Evolutionary conservation across 768 basidiomycete genomes (phyloP), one percentile per base, ranked within the genome.

Genomic region (Imleria badia): DNA sequence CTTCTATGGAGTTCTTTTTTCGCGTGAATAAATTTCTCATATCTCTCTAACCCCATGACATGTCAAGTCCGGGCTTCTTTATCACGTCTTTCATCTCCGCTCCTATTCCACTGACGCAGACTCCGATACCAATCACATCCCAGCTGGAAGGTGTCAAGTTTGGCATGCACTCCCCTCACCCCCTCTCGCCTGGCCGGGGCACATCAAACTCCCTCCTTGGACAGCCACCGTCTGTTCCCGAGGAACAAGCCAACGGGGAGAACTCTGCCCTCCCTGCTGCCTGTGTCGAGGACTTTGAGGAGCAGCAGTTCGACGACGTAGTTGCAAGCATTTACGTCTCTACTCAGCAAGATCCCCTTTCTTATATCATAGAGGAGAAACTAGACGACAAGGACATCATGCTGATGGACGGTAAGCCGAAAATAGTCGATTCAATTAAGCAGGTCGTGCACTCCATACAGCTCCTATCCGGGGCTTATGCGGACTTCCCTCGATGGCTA

Each of bases 381-480:
- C 57, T 88, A 12, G 81, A 85, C 53, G 81, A 82, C 23, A 77
- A 74, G 46, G 73, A 76, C 9, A 65, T 71, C 45, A 58, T 77
- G 53, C 62, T 86, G 22, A 85, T 87, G 82, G 82, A 85, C 46
- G 81, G 86, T 85, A 53, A 62, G 68, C 56, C 7, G 58, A 52
- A 41, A 53, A 57, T 52, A 51, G n/a, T 45, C 23, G 20, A 29
- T 52, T 52, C 42, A 20, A 59, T 61, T 51, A 51, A 52, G 17
- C 14, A 42, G 23, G 56, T 44, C 54, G 46, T 64, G 56, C 30
- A 40, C 48, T 51, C 51, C 42, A 51, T 26, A 56, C 51, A 44
- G 46, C 56, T 58, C 54, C 51, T 55, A 33, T 40, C 23, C 48
- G 66, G 66, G 41, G 44, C 36, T 66, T 68, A 40, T 66, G 66